phyloP scores from a whole-genome alignment of 1,139 yeast species.

The Pichia sp. region DNA sequence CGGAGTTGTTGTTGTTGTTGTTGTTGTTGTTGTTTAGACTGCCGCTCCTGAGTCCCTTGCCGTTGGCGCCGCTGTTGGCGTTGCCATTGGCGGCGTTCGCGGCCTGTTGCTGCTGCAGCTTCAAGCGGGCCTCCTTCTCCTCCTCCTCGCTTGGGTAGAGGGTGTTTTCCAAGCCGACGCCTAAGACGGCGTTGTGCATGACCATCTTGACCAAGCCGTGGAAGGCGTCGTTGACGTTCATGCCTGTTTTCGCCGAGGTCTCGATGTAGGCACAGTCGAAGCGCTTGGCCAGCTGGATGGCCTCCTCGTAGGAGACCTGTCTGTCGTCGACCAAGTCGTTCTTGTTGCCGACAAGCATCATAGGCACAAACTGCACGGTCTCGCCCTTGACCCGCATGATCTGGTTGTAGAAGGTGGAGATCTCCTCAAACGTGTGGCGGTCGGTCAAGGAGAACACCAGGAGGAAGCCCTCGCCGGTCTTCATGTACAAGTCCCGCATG shows the following conservation, averaged over 20 bases:
- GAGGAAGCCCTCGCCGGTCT: constrained; percentile 79
- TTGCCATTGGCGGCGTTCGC: neutral
- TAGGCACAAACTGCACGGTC: constrained; percentile 56
- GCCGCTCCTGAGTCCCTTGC: neutral
- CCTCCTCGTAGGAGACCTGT: constrained; percentile 73
- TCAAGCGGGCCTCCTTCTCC: constrained; percentile 19
- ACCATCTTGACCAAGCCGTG: constrained; percentile 62
- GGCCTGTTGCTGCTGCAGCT: neutral
- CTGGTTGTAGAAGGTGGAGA: constrained; percentile 79
- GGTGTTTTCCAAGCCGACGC: constrained; percentile 28
- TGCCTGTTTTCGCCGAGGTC: constrained; percentile 86
- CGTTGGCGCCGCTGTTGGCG: neutral
- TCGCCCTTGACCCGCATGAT: constrained; percentile 85
- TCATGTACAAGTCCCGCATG: constrained; percentile 78
- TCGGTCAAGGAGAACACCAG: constrained; percentile 90
- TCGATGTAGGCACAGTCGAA: constrained; percentile 94
- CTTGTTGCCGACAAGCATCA: constrained; percentile 86
- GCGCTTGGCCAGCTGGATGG: constrained; percentile 71
- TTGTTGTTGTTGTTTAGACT: neutral
- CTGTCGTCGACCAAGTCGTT: constrained; percentile 76
- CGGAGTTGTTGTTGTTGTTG: neutral
- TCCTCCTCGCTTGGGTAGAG: constrained; percentile 26
- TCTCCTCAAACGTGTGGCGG: constrained; percentile 75
- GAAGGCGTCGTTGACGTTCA: constrained; percentile 88
- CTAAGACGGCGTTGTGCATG: constrained; percentile 22